phyloP scores from a whole-genome alignment of 2,329 filamentous ascomycete genomes.

The Acrodontium crateriforme region DNA sequence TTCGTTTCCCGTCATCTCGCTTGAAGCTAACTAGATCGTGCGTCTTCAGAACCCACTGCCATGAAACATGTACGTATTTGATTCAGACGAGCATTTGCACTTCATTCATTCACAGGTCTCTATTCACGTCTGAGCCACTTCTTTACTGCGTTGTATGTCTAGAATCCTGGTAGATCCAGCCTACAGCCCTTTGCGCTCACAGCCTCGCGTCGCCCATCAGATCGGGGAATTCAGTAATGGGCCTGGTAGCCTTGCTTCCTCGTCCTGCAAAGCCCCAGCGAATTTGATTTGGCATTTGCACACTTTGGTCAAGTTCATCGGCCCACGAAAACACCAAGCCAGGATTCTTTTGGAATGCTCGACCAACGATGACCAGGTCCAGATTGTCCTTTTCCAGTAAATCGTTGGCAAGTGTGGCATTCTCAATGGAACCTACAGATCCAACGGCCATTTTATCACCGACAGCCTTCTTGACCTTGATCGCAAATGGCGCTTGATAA shows the following conservation, averaged over 20 bases:
- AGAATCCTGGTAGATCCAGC: no score
- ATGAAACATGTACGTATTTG: no score
- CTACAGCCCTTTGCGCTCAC: no score
- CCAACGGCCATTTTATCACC: constrained; percentile 57
- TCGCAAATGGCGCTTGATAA: constrained; percentile 64
- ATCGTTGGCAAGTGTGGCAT: constrained; percentile 53
- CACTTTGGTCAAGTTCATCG: constrained; percentile 54
- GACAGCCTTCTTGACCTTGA: constrained; percentile 58
- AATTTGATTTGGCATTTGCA: constrained; percentile 61
- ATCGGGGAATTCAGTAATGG: constrained; percentile 8
- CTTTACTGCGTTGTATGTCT: no score
- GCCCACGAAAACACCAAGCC: constrained; percentile 63
- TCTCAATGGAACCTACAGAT: constrained; percentile 60
- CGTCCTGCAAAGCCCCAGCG: constrained; percentile 43
- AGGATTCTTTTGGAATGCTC: constrained; percentile 72
- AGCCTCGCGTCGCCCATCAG: constrained; percentile 3
- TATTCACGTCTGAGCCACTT: no score
- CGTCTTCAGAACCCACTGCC: no score
- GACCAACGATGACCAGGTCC: constrained; percentile 60
- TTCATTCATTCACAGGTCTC: no score
- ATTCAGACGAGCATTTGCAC: no score
- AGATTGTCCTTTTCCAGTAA: constrained; percentile 35
- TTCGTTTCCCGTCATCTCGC: no score
- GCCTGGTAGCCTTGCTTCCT: constrained; percentile 23
- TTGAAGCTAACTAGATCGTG: no score